Percentiles rank a stretch among this genome's conserved stretches.
These are phyloP conservation scores for Fennellomyces sp. DNA, from an alignment of 371 early-diverging fungal species.

Conservation along the genomic window DNA sequence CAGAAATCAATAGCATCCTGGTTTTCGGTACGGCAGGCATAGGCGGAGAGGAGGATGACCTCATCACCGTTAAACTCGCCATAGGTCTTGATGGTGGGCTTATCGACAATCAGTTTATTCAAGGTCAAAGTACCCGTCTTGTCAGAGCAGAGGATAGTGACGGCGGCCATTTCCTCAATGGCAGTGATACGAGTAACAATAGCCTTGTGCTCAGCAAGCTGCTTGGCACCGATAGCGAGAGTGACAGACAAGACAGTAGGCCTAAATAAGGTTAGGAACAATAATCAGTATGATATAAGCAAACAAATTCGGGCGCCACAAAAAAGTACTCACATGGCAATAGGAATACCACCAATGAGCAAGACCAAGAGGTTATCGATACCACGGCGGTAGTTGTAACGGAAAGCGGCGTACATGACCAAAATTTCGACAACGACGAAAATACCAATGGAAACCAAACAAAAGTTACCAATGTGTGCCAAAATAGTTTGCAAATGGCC, in stretches of 20 bases:
- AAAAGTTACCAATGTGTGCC: slow-evolving; percentile 87
- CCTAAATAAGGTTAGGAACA: not conserved
- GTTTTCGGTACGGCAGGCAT: slow-evolving; percentile 66
- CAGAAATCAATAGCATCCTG: slow-evolving; percentile 74
- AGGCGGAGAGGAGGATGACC: slow-evolving; percentile 60
- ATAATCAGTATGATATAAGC: not conserved
- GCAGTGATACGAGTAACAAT: slow-evolving; percentile 83
- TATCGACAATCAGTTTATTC: slow-evolving; percentile 80
- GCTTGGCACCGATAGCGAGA: slow-evolving; percentile 87
- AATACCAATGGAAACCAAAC: slow-evolving; percentile 67
- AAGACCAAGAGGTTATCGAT: slow-evolving; percentile 70
- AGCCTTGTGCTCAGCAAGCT: slow-evolving; percentile 88
- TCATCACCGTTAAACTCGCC: slow-evolving; percentile 52
- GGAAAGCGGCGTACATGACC: slow-evolving; percentile 78
- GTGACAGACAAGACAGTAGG: slow-evolving; percentile 86
- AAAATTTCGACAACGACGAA: slow-evolving; percentile 77
- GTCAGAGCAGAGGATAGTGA: slow-evolving; percentile 89
- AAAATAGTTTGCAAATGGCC: slow-evolving; percentile 85
- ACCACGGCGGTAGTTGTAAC: slow-evolving; percentile 65
- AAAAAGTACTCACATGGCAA: slow-evolving; percentile 64
- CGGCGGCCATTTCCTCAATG: slow-evolving; percentile 89
- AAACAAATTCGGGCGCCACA: too few species aligned
- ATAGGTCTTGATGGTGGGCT: slow-evolving; percentile 60
- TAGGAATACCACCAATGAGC: slow-evolving; percentile 76
- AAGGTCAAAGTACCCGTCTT: slow-evolving; percentile 95